Percentiles rank a stretch among this genome's conserved stretches.
These are phyloP conservation scores for Camellia lanceoleosa DNA, from an alignment of 148 eudicot genomes.

Conservation along the genomic window DNA sequence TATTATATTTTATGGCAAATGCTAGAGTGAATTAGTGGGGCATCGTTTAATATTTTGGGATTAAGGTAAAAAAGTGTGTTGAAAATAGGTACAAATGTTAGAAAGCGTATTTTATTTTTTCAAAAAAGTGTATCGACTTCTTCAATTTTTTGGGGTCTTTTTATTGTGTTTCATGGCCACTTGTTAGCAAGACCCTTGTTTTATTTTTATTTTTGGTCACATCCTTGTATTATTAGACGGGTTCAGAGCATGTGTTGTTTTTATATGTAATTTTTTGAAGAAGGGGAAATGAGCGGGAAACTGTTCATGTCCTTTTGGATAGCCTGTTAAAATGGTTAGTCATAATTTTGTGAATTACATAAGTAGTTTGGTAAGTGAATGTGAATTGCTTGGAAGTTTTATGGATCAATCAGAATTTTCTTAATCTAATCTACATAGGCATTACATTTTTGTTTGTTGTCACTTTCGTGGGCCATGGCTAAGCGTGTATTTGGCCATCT, in stretches of 20 bases:
- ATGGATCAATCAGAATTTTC: background rate
- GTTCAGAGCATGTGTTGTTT: background rate
- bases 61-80: too few relatives aligned
- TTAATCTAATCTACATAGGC: slow-evolving; percentile 2
- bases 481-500: slow-evolving; percentile 5
- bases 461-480: background rate
- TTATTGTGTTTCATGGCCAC: too few relatives aligned
- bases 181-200: too few relatives aligned
- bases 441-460: background rate
- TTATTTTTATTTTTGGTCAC: background rate
- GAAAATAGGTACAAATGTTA: too few relatives aligned
- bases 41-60: too few relatives aligned
- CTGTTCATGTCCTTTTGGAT: background rate
- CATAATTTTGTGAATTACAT: background rate
- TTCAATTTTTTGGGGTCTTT: too few relatives aligned
- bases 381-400: background rate
- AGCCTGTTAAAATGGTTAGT: background rate
- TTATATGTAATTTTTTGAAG: background rate
- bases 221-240: background rate
- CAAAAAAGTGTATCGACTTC: too few relatives aligned
- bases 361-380: background rate
- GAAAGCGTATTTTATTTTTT: too few relatives aligned
- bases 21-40: too few relatives aligned
- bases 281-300: background rate
- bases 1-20: background rate